Conservation (phyloP, 2,329 filamentous ascomycete genomes). For the Sclerotinia borealis region DNA sequence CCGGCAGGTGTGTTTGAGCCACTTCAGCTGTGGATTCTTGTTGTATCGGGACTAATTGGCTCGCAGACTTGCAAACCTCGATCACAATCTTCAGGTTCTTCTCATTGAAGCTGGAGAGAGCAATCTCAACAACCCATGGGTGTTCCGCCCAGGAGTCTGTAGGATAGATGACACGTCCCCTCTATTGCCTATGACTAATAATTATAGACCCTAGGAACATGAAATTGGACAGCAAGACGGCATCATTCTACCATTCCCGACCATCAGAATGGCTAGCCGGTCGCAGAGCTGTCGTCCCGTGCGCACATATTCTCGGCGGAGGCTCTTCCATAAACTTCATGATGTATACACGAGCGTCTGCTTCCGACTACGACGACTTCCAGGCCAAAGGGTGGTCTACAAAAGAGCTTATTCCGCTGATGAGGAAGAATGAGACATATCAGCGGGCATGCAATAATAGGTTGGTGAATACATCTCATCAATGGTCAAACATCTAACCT, state of each 20-base stretch:
- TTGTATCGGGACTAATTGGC: not conserved
- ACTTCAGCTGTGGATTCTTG: not conserved
- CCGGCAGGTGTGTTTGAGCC: conserved; percentile 34
- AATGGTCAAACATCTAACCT: conserved; percentile 3
- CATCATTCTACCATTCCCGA: conserved; percentile 70
- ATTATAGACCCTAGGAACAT: conserved; percentile 29
- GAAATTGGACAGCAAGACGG: conserved; percentile 41
- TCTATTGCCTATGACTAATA: conserved; percentile 33
- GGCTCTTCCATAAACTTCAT: conserved; percentile 56
- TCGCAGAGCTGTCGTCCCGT: conserved; percentile 42
- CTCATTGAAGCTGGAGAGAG: conserved; percentile 50
- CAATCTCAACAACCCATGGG: conserved; percentile 44
- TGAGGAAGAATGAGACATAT: conserved; percentile 56
- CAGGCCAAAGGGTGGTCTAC: conserved; percentile 47
- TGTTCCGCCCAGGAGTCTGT: conserved; percentile 48
- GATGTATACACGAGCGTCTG: conserved; percentile 43
- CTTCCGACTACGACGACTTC: conserved; percentile 47
- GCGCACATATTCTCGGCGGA: conserved; percentile 52
- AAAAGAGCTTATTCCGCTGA: conserved; percentile 47
- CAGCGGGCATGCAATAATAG: conserved; percentile 48
- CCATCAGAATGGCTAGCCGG: conserved; percentile 52
- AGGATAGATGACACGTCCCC: conserved; percentile 37
- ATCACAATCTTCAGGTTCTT: conserved; percentile 40
- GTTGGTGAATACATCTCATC: conserved; percentile 26
- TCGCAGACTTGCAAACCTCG: conserved; percentile 43